Conservation (phyloP, 2,329 filamentous ascomycete species). For the Fusarium sp. region DNA sequence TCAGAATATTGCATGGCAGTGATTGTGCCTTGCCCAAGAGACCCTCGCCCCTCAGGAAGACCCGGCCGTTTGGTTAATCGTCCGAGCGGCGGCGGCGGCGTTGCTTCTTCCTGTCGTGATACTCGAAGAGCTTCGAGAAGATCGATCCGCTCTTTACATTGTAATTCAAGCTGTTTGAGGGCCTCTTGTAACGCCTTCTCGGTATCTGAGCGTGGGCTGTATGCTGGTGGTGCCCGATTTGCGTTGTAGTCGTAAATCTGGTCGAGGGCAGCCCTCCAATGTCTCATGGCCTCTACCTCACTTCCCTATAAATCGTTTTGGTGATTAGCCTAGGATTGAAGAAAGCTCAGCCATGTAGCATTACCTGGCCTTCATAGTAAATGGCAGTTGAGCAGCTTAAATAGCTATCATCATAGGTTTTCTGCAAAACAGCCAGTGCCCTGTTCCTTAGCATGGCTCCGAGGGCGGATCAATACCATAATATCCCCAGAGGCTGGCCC, state of each 20-base stretch:
- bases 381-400: slow-evolving; percentile 94
- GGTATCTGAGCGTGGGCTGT: slow-evolving; percentile 80
- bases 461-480: slow-evolving; percentile 44
- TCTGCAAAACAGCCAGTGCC: slow-evolving; percentile 82
- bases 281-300: slow-evolving; percentile 88
- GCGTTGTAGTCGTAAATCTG: slow-evolving; percentile 90
- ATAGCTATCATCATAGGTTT: slow-evolving; percentile 98
- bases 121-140: slow-evolving; percentile 83
- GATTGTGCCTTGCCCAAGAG: slow-evolving; percentile 85
- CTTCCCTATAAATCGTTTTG: slow-evolving; percentile 74
- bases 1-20: slow-evolving; percentile 84
- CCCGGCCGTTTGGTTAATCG: slow-evolving; percentile 43
- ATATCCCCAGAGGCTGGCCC: slow-evolving; percentile 44
- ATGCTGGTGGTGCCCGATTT: slow-evolving; percentile 76
- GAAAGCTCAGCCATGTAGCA: slow-evolving; percentile 15
- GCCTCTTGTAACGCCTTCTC: slow-evolving; percentile 87
- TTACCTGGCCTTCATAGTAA: slow-evolving; percentile 93
- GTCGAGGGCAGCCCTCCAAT: slow-evolving; percentile 89
- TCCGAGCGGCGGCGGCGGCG: slow-evolving; percentile 31
- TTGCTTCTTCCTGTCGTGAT: slow-evolving; percentile 61
- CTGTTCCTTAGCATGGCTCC: slow-evolving; percentile 66
- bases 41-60: slow-evolving; percentile 61
- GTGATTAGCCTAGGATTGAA: slow-evolving; percentile 21
- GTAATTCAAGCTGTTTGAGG: slow-evolving; percentile 83
- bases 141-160: slow-evolving; percentile 94